phyloP scores from a whole-genome alignment of 331 rosid species.

The Pyrus hybrid region DNA sequence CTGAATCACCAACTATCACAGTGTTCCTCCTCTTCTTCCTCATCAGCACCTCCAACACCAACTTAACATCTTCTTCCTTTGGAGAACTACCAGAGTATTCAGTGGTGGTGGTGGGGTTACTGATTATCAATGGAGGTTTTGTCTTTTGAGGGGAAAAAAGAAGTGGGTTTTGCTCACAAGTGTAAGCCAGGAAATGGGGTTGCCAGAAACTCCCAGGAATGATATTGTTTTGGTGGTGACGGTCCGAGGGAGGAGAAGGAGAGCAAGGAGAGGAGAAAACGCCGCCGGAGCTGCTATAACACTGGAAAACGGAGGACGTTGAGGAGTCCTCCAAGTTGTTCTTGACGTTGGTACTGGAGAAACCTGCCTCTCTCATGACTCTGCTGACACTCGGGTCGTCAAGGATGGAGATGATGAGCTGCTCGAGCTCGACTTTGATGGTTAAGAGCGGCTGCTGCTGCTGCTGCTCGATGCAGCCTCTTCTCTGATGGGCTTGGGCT shows the following conservation, averaged over 20 bases:
- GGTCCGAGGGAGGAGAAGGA: conserved; percentile 39
- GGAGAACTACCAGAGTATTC: conserved; percentile 7
- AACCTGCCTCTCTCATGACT: conserved; percentile 98
- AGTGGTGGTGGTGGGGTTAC: background rate
- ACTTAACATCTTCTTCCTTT: conserved; percentile 45
- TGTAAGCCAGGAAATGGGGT: conserved; percentile 41
- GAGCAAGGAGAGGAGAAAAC: conserved; percentile 81
- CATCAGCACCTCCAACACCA: conserved; percentile 42
- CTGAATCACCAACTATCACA: conserved; percentile 68
- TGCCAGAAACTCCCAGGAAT: conserved; percentile 24
- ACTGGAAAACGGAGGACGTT: conserved; percentile 43
- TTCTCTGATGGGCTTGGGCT: conserved; percentile 94
- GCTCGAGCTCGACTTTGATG: conserved; percentile 76
- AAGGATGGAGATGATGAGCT: conserved; percentile 77
- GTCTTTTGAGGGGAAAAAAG: conserved; percentile 43
- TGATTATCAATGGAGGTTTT: conserved; percentile 1
- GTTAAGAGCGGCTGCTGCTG: conserved; percentile 75
- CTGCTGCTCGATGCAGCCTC: conserved; percentile 83
- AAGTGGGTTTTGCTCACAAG: conserved; percentile 47
- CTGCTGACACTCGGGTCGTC: conserved; percentile 96
- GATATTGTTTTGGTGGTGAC: conserved; percentile 21
- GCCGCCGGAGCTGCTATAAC: conserved; percentile 49
- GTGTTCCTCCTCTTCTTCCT: conserved; percentile 59
- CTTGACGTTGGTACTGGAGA: conserved; percentile 76
- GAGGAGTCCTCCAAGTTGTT: conserved; percentile 55